Conservation (phyloP, 2,329 filamentous ascomycete species). For the Macrophomina pseudophaseolina region DNA sequence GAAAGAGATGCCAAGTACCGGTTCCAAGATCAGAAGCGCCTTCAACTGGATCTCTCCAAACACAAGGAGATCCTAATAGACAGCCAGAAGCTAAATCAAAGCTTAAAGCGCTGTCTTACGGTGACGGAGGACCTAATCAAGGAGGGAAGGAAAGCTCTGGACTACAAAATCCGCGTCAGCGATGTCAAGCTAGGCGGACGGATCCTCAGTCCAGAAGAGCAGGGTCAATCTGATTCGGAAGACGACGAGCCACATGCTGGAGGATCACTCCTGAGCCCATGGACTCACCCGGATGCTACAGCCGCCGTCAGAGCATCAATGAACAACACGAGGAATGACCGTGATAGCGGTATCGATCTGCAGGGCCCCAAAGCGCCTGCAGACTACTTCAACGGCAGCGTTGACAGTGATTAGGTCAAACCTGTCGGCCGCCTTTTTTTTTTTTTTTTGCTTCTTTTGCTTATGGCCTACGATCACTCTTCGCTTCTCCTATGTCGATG, state of each 20-base stretch:
- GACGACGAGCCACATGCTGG: conserved; percentile 34
- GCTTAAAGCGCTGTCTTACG: conserved; percentile 83
- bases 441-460: conserved; percentile 5
- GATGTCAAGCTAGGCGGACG: conserved; percentile 83
- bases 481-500: conserved; percentile 18
- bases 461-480: conserved; percentile 18
- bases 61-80: conserved; percentile 88
- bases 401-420: conserved; percentile 14
- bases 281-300: conserved; percentile 38
- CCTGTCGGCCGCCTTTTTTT: conserved; percentile 2
- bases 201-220: conserved; percentile 73
- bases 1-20: conserved; percentile 58
- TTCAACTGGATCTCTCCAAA: conserved; percentile 84
- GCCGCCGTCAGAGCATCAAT: conserved; percentile 28
- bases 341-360: conserved; percentile 46
- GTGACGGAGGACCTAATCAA: conserved; percentile 91
- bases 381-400: conserved; percentile 6
- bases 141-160: conserved; percentile 84
- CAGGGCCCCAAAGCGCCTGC: conserved; percentile 29
- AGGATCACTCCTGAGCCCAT: conserved; percentile 43
- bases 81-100: conserved; percentile 94
- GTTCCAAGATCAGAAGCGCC: conserved; percentile 77
- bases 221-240: conserved; percentile 43
- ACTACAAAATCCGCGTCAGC: conserved; percentile 77
- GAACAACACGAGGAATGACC: conserved; percentile 36